Conservation (phyloP, 345 rosid species). For the Cardamine resedifolia region DNA sequence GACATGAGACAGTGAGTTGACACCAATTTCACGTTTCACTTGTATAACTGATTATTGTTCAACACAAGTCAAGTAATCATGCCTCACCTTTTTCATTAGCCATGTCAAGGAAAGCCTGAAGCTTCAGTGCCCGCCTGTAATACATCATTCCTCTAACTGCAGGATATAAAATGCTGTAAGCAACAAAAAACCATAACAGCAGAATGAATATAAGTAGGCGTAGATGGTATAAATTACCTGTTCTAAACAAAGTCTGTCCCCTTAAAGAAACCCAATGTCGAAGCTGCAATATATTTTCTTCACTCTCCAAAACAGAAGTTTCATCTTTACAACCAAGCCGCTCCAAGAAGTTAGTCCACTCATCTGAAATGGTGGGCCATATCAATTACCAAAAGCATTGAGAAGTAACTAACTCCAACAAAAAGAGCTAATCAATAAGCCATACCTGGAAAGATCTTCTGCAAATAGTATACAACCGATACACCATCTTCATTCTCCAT, state of each 20-base stretch:
- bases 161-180: constrained; percentile 30
- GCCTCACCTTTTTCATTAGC: constrained; percentile 72
- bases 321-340: constrained; percentile 74
- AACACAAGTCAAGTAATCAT: constrained; percentile 21
- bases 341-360: constrained; percentile 96
- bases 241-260: constrained; percentile 94
- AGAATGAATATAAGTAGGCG: neutral
- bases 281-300: constrained; percentile 91
- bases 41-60: constrained; percentile 1
- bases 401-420: constrained; percentile 9
- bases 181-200: neutral
- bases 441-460: constrained; percentile 90
- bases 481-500: constrained; percentile 98
- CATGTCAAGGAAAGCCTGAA: constrained; percentile 99
- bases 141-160: constrained; percentile 99
- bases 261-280: constrained; percentile 97
- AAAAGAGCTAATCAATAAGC: constrained; percentile 18
- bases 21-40: constrained; percentile 1
- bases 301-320: constrained; percentile 72
- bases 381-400: constrained; percentile 10
- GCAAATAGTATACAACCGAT: constrained; percentile 90
- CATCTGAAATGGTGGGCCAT: constrained; percentile 53
- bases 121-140: constrained; percentile 92
- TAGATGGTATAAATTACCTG: constrained; percentile 54
- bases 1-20: neutral